These are phyloP conservation scores for Backusella circina DNA, from an alignment of 192 early-diverging fungal genomes.

Conservation along the genomic window DNA sequence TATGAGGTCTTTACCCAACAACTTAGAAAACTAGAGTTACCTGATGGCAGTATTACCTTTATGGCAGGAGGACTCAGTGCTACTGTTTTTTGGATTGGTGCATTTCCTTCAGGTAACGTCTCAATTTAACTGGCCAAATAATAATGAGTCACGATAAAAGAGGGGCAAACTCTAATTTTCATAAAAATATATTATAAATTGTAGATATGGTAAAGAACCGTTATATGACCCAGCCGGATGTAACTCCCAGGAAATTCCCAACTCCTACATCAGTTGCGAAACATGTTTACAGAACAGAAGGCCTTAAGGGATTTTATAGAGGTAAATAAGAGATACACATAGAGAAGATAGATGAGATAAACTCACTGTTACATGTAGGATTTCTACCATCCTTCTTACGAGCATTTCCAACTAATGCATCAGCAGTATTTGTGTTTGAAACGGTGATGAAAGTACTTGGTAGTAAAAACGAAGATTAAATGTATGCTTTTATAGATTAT, in stretches of 20 bases:
- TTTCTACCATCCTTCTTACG: slow-evolving; percentile 88
- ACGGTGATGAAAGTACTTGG: slow-evolving; percentile 49
- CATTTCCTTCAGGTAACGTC: slow-evolving; percentile 34
- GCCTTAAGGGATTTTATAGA: slow-evolving; percentile 82
- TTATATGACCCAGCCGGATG: slow-evolving; percentile 88
- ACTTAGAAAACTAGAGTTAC: slow-evolving; percentile 43
- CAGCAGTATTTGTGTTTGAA: slow-evolving; percentile 90
- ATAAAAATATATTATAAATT: neutral
- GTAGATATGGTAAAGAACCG: slow-evolving; percentile 89
- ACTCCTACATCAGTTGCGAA: slow-evolving; percentile 48
- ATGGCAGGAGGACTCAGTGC: slow-evolving; percentile 82
- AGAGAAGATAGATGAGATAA: neutral
- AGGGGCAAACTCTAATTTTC: neutral
- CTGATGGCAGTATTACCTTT: slow-evolving; percentile 66
- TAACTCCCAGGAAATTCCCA: slow-evolving; percentile 59
- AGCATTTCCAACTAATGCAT: slow-evolving; percentile 93
- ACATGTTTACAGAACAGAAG: slow-evolving; percentile 66
- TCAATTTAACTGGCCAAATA: neutral
- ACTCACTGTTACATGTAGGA: slow-evolving; percentile 36
- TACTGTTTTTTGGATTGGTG: slow-evolving; percentile 82
- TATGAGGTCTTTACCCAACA: slow-evolving; percentile 61
- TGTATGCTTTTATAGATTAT: neutral
- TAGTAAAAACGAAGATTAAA: neutral
- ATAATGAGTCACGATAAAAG: slow-evolving; percentile 2
- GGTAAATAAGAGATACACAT: slow-evolving; percentile 34